Evolutionary conservation across 78 protist genomes (phyloP), one percentile per base, ranked within the genome.

Genomic region (Emiliania huxleyi): DNA sequence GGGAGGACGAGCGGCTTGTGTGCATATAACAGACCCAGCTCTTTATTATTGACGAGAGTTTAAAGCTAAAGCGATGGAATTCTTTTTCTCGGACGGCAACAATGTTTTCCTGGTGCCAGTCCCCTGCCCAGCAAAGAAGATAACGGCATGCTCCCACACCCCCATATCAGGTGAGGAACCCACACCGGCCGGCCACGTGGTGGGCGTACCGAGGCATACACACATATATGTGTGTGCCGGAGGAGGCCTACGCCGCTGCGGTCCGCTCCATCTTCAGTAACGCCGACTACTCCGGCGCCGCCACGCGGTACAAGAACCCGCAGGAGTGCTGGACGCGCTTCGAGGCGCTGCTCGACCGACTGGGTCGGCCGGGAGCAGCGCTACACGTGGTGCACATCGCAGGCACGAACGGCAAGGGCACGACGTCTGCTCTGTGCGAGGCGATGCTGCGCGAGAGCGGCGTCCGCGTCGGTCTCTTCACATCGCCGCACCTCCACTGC

Each of bases 321-420:
- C 56, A 44, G 25, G 48, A 81, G 89, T 1, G 23, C 38, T 81
- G 89, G 89, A 3, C 2, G 18, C 89, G 89, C 56, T 81, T 81
- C 56, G 40, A 43, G 56, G 19, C 15, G 22, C 35, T 81, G 40
- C 89, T 81, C 38, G 38, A 4, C 12, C 4, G 8, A 0, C 8
- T 81, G 25, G 89, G 56, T 42, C 0, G 33, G 37, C 89, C 89
- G 56, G 8, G 0, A 8, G 25, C 3, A 0, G 29, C 8, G 35
- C 55, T 40, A 26, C 2, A 44, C 6, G 38, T 42, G 23, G 55
- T 81, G 6, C 89, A 81, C 38, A 44, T 81, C 5, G 89, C 89
- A 5, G 89, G 89, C 35, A 81, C 89, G 8, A 81, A 81, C 23
- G 89, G 89, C 56, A 81, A 81, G 38, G 89, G 89, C 22, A 81